Percentiles rank a stretch among this genome's conserved stretches.
Evolutionary conservation across 2,329 filamentous ascomycete genomes (phyloP).

Genomic region (Coniochaeta sp.): DNA sequence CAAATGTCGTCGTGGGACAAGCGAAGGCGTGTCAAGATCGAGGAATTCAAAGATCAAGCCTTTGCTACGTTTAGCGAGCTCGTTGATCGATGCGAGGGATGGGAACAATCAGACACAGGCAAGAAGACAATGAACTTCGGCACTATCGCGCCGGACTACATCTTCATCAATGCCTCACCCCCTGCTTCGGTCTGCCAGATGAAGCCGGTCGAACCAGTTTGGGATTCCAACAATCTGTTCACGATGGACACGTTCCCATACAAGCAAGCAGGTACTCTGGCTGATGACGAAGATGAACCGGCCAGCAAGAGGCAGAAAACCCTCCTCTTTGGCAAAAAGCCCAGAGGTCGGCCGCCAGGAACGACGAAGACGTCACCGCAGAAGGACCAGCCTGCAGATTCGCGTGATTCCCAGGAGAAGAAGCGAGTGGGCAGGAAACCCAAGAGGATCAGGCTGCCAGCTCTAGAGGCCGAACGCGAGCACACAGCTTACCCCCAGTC

Average conservation of each 20-base stretch:
- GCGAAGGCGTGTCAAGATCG: constrained; percentile 11
- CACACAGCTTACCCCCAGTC: constrained; percentile 24
- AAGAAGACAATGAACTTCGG: constrained; percentile 22
- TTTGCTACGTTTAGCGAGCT: constrained; percentile 21
- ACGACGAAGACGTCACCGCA: constrained; percentile 8
- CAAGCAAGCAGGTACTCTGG: constrained; percentile 20
- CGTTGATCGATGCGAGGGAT: constrained; percentile 33
- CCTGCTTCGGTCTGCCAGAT: constrained; percentile 13
- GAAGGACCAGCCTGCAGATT: constrained; percentile 5
- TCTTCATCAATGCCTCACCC: constrained; percentile 28
- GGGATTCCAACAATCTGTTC: constrained; percentile 31
- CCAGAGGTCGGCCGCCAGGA: constrained; percentile 3
- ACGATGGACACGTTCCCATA: constrained; percentile 35
- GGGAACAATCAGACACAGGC: constrained; percentile 36
- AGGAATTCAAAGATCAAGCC: constrained; percentile 18
- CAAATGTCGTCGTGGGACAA: constrained; percentile 23
- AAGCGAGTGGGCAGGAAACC: neutral
- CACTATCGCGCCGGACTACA: constrained; percentile 27
- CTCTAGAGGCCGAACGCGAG: constrained; percentile 17
- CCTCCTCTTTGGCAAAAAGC: neutral
- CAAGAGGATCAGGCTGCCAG: neutral
- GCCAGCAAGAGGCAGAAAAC: neutral
- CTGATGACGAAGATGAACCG: constrained; percentile 12
- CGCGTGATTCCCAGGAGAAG: neutral
- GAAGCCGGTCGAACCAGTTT: constrained; percentile 22